These are phyloP conservation scores for Serendipita indica DNA, from an alignment of 768 basidiomycete genomes.

Conservation along the genomic window DNA sequence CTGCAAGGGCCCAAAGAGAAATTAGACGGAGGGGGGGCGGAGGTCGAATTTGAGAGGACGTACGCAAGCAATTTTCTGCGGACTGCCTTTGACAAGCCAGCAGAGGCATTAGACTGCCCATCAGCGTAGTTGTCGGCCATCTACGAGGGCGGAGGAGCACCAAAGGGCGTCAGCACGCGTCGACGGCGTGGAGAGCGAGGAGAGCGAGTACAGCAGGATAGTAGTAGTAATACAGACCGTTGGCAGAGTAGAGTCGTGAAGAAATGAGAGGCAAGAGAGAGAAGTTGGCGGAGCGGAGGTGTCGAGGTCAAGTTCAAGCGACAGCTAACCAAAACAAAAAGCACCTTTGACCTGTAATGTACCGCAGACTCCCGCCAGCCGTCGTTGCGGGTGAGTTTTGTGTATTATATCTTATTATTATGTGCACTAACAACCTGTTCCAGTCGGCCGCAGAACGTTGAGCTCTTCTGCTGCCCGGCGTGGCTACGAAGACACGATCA, in stretches of 20 bases:
- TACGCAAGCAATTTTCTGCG: slow-evolving; percentile 7
- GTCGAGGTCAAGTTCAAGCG: not conserved
- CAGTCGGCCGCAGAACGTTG: slow-evolving; percentile 44
- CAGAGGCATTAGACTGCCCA: not conserved
- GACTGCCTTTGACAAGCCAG: not conserved
- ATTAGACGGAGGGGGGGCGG: slow-evolving; percentile 10
- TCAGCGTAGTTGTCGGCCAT: not conserved
- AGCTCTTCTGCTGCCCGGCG: slow-evolving; percentile 57
- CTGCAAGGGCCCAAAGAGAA: slow-evolving; percentile 21
- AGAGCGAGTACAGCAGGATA: too few relatives aligned
- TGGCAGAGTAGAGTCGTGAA: too few relatives aligned
- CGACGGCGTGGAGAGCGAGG: too few relatives aligned
- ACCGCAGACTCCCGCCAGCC: slow-evolving; percentile 5
- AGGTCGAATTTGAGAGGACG: not conserved
- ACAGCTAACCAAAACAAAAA: not conserved
- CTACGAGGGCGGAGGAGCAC: not conserved
- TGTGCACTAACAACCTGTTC: not conserved
- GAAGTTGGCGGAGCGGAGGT: not conserved
- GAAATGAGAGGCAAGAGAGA: not conserved
- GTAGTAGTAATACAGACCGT: too few relatives aligned
- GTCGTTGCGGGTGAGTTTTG: not conserved
- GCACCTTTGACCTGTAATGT: not conserved
- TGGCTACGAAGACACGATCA: slow-evolving; percentile 78
- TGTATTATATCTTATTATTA: not conserved
- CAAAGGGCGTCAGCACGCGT: not conserved